Base-by-base conservation (phyloP, 305 asterid species). In the Solanum hybrid region DNA sequence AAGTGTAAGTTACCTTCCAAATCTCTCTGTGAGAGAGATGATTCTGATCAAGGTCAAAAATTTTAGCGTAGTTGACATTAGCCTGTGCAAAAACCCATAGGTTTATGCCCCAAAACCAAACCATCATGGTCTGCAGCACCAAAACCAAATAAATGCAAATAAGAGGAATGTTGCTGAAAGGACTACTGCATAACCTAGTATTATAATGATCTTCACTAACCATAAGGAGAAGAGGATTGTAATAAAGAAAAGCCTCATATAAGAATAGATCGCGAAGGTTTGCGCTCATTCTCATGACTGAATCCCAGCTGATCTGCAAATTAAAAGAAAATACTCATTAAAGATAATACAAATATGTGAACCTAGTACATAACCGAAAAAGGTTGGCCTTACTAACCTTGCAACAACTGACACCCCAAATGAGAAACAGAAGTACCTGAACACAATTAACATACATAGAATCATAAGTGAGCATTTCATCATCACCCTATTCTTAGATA, bases 101-200 rank as follows among this genome's bases (percentile, higher is more conserved):
- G 90, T 96, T 98, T 92, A 95, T 90, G 88, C 99, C 99, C 99
- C 99, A 97, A 41, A 98, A 95, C 99, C 99, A 98, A 89, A 98
- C 96, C 94, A 93, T 92, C 98, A 96, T 91, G 68, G 99, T 95
- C 99, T 98, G 98, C 93, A 94, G 88, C 89, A 92, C 88, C 85
- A 88, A 92, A 89, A 87, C 79, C 86, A 86, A 89, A 24, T 27
- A 82, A 82, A 34, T 77, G 86, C 41, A 87, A 89, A 89, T 33
- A 76, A 87, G 87, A 86, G 39, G 70, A 90, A 90, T 41, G 72
- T 33, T 81, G 45, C 51, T 80, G 79, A 89, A 90, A 89, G 38
- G 17, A 33, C 75, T 86, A 29, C 89, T 36, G 31, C 68, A 65
- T 89, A 73, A 24, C 27, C 80, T 32, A 61, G 84, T 90, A 76